phyloP scores from a whole-genome alignment of 1,139 yeast species.

The Zygosaccharomyces pseudobailii region DNA sequence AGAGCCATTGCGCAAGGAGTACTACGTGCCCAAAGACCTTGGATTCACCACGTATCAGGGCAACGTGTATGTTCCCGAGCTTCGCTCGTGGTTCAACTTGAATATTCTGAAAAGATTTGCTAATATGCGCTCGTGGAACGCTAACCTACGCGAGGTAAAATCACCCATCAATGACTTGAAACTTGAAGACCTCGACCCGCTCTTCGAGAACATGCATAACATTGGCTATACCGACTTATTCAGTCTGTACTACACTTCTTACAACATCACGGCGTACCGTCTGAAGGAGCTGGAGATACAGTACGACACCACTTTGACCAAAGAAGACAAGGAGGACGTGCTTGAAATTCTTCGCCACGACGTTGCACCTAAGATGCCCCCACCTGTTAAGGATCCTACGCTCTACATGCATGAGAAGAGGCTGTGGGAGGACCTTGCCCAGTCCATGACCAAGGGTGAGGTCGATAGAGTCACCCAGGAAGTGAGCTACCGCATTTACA shows the following conservation, averaged over 20 bases:
- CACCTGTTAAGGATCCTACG: conserved; percentile 29
- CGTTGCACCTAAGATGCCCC: conserved; percentile 13
- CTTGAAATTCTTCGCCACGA: conserved; percentile 14
- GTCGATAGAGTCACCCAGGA: background rate
- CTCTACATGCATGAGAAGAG: conserved; percentile 19
- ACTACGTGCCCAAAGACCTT: conserved; percentile 35
- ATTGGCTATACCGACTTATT: conserved; percentile 17
- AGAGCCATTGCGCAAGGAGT: conserved; percentile 43
- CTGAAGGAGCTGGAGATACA: conserved; percentile 28
- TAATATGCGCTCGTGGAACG: conserved; percentile 18
- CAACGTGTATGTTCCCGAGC: conserved; percentile 26
- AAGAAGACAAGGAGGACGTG: conserved; percentile 14
- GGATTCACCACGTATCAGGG: conserved; percentile 28
- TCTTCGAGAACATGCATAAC: conserved; percentile 19
- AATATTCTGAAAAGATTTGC: conserved; percentile 16
- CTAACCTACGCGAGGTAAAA: conserved; percentile 12
- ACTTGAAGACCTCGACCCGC: conserved; percentile 15
- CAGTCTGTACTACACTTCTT: conserved; percentile 18
- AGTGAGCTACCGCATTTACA: conserved; percentile 8
- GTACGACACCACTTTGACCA: conserved; percentile 13
- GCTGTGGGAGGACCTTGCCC: conserved; percentile 17
- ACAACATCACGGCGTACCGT: conserved; percentile 24
- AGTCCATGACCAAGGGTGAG: background rate
- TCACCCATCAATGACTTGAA: conserved; percentile 15
- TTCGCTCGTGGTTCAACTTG: conserved; percentile 26